A percentile compares a stretch with the other conserved stretches of the same genome.
Evolutionary conservation across 306 rosid species (phyloP).

Genomic region (Citrullus mucosospermus): DNA sequence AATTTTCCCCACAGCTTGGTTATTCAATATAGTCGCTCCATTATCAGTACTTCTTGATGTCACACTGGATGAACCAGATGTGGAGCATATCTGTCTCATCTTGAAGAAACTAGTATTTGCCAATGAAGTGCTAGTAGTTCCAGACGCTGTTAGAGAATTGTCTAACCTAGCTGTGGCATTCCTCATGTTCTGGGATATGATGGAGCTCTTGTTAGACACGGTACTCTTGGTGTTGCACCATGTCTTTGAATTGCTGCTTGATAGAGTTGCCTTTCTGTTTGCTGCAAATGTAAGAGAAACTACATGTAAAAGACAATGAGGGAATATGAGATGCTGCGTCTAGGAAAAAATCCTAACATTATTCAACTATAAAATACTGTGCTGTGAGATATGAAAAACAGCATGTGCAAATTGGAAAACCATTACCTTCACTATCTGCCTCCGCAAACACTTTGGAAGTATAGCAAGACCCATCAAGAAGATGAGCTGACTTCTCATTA

Average conservation of each 20-base stretch:
- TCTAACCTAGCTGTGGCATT: conserved; percentile 26
- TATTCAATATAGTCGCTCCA: conserved; percentile 21
- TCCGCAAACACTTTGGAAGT: conserved; percentile 10
- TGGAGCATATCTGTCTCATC: conserved; percentile 49
- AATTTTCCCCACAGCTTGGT: conserved; percentile 31
- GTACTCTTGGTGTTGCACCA: conserved; percentile 16
- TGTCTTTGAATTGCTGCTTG: conserved; percentile 27
- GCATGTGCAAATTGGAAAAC: not conserved
- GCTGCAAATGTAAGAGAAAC: not conserved
- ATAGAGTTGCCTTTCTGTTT: conserved; percentile 10
- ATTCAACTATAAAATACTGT: not conserved
- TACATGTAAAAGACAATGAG: not conserved
- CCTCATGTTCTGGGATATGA: conserved; percentile 22
- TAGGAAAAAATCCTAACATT: too few relatives aligned
- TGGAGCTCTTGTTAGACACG: conserved; percentile 35
- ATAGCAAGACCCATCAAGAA: conserved; percentile 9
- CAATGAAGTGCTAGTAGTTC: conserved; percentile 61
- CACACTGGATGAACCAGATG: conserved; percentile 50
- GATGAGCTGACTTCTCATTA: conserved; percentile 12
- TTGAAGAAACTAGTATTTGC: conserved; percentile 37
- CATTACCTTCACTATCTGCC: conserved; percentile 12
- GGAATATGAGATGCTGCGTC: not conserved
- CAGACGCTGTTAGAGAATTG: conserved; percentile 33
- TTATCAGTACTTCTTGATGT: conserved; percentile 33
- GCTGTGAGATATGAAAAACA: not conserved